A percentile compares a stretch with the other conserved stretches of the same genome.
phyloP scores from a whole-genome alignment of 2,329 filamentous ascomycete genomes.

The Paraphaeosphaeria sporulosa region DNA sequence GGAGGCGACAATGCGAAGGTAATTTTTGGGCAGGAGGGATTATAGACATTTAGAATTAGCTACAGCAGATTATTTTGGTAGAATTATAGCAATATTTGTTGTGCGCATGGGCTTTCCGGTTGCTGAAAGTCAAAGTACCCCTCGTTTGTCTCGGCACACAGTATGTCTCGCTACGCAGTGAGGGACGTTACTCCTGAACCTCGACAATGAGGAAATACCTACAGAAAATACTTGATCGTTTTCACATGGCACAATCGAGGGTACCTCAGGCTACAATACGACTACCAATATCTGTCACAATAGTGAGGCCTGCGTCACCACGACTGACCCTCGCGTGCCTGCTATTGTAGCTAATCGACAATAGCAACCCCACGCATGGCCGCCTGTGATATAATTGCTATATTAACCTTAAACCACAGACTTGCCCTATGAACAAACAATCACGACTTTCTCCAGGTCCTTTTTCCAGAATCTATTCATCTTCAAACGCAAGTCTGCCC shows the following conservation, averaged over 20 bases:
- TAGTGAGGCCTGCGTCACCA: not conserved
- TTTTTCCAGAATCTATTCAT: not conserved
- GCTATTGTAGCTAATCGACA: not conserved
- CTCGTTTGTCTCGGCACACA: not conserved
- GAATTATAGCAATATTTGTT: not conserved
- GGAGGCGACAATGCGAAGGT: constrained; percentile 11
- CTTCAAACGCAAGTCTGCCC: not conserved
- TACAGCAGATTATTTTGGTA: not conserved
- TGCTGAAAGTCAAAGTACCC: too few relatives aligned
- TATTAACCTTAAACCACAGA: not conserved
- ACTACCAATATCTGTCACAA: not conserved
- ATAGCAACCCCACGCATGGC: not conserved
- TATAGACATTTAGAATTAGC: not conserved
- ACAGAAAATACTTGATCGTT: too few relatives aligned
- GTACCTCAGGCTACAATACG: not conserved
- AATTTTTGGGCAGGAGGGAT: constrained; percentile 1
- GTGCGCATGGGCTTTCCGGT: not conserved
- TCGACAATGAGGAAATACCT: too few relatives aligned
- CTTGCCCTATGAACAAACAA: not conserved
- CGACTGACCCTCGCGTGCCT: not conserved
- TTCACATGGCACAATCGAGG: too few relatives aligned
- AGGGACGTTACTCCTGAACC: not conserved
- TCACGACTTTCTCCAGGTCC: not conserved
- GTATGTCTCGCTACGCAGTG: not conserved
- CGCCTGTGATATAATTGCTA: not conserved